Evolutionary conservation across 768 basidiomycete species (phyloP).

Genomic region (Kwoniella botswanensis): DNA sequence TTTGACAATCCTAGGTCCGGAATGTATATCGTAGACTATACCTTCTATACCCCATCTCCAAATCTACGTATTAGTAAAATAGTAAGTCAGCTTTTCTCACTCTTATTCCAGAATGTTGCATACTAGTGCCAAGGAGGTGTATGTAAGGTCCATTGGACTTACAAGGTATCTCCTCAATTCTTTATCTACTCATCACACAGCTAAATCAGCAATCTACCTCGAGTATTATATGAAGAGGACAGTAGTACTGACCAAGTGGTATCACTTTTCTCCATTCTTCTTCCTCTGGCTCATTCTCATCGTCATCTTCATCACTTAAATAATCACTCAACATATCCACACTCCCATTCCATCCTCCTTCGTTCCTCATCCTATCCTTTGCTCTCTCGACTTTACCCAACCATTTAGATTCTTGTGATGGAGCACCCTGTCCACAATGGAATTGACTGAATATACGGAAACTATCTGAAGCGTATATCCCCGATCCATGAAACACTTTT

Average conservation of each 20-base stretch:
- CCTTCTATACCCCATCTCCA: slow-evolving; percentile 75
- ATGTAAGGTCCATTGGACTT: slow-evolving; percentile 43
- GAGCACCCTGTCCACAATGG: slow-evolving; percentile 46
- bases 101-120: background rate
- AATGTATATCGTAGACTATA: slow-evolving; percentile 43
- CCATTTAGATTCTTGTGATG: slow-evolving; percentile 41
- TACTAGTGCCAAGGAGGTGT: background rate
- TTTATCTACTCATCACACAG: slow-evolving; percentile 63
- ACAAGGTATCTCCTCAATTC: slow-evolving; percentile 72
- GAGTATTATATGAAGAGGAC: background rate
- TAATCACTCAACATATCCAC: slow-evolving; percentile 30
- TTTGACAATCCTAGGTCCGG: slow-evolving; percentile 35
- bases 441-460: slow-evolving; percentile 69
- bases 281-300: slow-evolving; percentile 12
- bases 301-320: slow-evolving; percentile 33
- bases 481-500: slow-evolving; percentile 67
- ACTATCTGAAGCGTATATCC: slow-evolving; percentile 75
- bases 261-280: slow-evolving; percentile 67
- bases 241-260: slow-evolving; percentile 58
- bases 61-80: slow-evolving; percentile 59
- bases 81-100: background rate
- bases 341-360: slow-evolving; percentile 13
- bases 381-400: slow-evolving; percentile 31
- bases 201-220: background rate
- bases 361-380: slow-evolving; percentile 14